phyloP scores from a whole-genome alignment of 1,139 yeast species.

The Diutina catenulata region DNA sequence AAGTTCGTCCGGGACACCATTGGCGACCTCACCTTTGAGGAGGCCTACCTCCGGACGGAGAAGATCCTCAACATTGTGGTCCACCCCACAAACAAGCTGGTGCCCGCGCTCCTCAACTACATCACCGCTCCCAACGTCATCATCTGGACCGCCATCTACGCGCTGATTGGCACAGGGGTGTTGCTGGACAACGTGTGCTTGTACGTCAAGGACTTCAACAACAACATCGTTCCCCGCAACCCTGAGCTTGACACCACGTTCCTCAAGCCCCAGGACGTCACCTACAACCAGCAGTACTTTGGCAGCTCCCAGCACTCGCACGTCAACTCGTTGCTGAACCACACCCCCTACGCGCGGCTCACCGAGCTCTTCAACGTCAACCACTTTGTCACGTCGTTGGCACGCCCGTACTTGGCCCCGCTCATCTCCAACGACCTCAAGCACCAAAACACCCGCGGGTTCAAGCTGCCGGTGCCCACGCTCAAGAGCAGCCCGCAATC shows the following conservation, averaged over 20 bases:
- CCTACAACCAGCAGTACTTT: constrained; percentile 31
- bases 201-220: constrained; percentile 57
- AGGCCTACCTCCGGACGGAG: constrained; percentile 79
- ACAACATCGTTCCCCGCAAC: constrained; percentile 35
- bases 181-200: constrained; percentile 50
- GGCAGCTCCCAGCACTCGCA: constrained; percentile 11
- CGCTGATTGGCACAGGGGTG: constrained; percentile 62
- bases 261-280: constrained; percentile 37
- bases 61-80: constrained; percentile 79
- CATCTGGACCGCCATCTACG: constrained; percentile 75
- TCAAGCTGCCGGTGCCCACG: not conserved
- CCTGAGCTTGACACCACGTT: constrained; percentile 24
- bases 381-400: constrained; percentile 79
- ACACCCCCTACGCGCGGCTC: constrained; percentile 72
- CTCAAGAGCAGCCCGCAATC: too few species aligned
- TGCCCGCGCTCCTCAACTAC: constrained; percentile 76
- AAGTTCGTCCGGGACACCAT: constrained; percentile 68
- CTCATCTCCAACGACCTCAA: constrained; percentile 71
- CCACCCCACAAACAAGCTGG: constrained; percentile 62
- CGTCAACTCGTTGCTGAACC: constrained; percentile 15
- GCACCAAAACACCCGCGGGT: constrained; percentile 27
- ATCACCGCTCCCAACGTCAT: constrained; percentile 91
- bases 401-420: constrained; percentile 90
- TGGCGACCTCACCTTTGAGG: constrained; percentile 84
- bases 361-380: constrained; percentile 92